Evolutionary conservation across 2,329 filamentous ascomycete genomes (phyloP), one percentile per base, ranked within the genome.

Genomic region (Elsinoe arachidis): DNA sequence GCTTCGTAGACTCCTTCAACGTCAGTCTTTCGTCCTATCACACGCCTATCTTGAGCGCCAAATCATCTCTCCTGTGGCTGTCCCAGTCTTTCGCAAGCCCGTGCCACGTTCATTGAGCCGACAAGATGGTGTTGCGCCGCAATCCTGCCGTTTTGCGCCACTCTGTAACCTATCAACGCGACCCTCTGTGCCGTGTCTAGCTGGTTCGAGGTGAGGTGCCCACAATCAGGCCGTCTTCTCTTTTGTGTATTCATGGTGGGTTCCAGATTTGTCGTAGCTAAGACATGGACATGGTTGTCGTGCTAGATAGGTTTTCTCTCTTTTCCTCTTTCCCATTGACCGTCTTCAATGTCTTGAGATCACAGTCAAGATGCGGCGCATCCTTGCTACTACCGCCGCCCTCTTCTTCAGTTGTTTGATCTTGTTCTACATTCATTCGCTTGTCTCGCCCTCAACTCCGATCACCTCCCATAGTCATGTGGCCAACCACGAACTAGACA

Each of bases 11-110:
- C n/a, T 49, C 52, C 39, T 55, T 17, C 52, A 7, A 55, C 52
- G 52, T 34, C 35, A 34, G 52, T 38, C 37, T 17, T 44, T 33
- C 38, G 21, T 55, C 53, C 53, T 26, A 21, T 26, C 53, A 55
- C 39, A 14, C 35, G 30, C 37, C 53, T 21, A 33, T 55, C 34
- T 19, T 17, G 35, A 37, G 26, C 17, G 41, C 19, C 41, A 46
- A 23, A 14, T 1, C 10, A 17, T 38, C 11, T 17, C 23, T 15
- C 21, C 17, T 53, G 49, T 53, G 34, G 49, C 49, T 53, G 49
- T 14, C 30, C 46, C 12, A 10, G n/a, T 51, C 14, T 51, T n/a
- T 15, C 26, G 26, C 30, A 14, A 14, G 26, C 34, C 33, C 34
- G 26, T 34, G 26, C 46, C 46, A 49, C 44, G 21, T 34, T 21